phyloP scores from a whole-genome alignment of 306 rosid species.

The Begonia loranthoides region DNA sequence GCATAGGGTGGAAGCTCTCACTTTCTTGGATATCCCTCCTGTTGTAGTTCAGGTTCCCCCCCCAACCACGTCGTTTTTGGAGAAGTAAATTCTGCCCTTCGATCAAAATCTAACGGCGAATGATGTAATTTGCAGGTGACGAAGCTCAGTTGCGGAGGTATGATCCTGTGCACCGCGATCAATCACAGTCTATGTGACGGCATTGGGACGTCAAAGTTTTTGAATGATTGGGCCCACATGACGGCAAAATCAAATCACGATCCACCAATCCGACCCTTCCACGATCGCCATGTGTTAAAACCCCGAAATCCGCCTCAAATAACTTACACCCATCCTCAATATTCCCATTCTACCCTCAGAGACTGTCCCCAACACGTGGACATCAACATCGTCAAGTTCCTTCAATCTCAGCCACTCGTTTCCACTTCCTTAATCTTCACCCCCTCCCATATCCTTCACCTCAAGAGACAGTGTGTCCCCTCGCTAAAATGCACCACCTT shows the following conservation, averaged over 20 bases:
- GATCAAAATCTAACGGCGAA: too few relatives aligned
- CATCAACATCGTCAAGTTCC: conserved; percentile 25
- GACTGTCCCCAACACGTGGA: conserved; percentile 14
- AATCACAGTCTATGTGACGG: conserved; percentile 78
- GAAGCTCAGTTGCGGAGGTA: conserved; percentile 59
- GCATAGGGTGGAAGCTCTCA: conserved; percentile 40
- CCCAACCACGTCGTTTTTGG: too few relatives aligned
- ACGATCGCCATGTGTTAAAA: conserved; percentile 40
- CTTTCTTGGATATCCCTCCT: conserved; percentile 75
- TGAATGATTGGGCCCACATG: conserved; percentile 64
- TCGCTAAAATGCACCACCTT: conserved; percentile 57
- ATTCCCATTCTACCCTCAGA: conserved; percentile 17
- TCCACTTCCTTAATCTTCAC: conserved; percentile 45
- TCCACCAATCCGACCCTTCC: conserved; percentile 33
- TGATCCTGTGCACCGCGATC: conserved; percentile 71
- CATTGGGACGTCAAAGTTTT: conserved; percentile 65
- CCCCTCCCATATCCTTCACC: conserved; percentile 26
- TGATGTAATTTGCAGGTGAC: conserved; percentile 28
- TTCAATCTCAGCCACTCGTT: conserved; percentile 49
- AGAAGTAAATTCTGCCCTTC: too few relatives aligned
- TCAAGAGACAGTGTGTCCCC: conserved; percentile 49
- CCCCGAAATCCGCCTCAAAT: conserved; percentile 29
- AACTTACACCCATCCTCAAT: conserved; percentile 25
- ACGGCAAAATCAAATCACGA: conserved; percentile 11
- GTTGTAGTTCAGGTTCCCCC: conserved; percentile 67